phyloP scores from a whole-genome alignment of 768 basidiomycete genomes.

The Tephrocybe rancida region DNA sequence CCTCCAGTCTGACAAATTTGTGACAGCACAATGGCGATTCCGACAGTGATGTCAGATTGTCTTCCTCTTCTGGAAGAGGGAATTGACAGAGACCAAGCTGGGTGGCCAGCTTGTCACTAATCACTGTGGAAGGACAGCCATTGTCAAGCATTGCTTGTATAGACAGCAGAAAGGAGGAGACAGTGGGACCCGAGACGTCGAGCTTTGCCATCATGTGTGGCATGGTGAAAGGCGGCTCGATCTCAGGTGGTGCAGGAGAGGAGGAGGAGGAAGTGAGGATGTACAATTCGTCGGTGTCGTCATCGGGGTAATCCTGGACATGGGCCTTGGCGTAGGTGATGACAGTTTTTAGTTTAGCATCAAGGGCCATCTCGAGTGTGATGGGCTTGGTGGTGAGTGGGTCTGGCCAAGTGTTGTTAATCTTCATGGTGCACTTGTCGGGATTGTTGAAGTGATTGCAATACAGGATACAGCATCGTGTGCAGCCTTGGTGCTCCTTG shows the following conservation, averaged over 20 bases:
- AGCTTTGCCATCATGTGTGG: neutral
- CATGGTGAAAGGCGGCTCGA: too few species aligned
- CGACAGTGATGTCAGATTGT: conserved; percentile 19
- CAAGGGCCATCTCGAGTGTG: neutral
- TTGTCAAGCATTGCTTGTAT: conserved; percentile 18
- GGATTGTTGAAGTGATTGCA: conserved; percentile 7
- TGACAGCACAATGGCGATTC: conserved; percentile 12
- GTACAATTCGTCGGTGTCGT: neutral
- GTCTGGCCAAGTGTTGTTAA: too few species aligned
- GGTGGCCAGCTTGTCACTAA: conserved; percentile 12
- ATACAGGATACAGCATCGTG: conserved; percentile 16
- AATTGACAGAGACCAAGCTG: conserved; percentile 14
- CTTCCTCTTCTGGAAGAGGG: conserved; percentile 17
- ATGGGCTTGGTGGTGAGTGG: conserved; percentile 3
- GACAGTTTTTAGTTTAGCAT: too few species aligned
- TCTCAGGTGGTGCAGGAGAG: neutral
- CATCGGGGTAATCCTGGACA: neutral
- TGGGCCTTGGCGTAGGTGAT: neutral
- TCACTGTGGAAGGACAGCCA: conserved; percentile 24
- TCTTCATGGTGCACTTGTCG: neutral
- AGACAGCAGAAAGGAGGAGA: conserved; percentile 7
- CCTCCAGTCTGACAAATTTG: conserved; percentile 21
- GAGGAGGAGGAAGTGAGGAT: neutral
- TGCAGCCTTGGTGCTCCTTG: conserved; percentile 17
- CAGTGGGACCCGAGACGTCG: neutral